Evolutionary conservation across 768 basidiomycete species (phyloP).

Genomic region (Lentinula guzmanii): DNA sequence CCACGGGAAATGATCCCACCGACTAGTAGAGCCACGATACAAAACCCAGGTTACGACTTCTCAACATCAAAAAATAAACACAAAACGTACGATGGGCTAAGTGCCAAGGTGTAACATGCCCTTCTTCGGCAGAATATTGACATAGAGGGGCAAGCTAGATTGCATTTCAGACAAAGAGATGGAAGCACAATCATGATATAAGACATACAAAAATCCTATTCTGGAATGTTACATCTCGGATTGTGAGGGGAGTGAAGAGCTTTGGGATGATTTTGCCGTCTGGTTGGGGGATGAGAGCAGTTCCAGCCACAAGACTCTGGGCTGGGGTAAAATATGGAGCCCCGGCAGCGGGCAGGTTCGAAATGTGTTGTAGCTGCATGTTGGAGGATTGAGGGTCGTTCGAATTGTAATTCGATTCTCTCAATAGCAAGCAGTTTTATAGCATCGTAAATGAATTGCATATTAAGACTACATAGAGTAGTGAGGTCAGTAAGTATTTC

Average conservation of each 20-base stretch:
- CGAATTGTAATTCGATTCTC: background rate
- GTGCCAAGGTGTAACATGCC: constrained; percentile 50
- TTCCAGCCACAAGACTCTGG: constrained; percentile 33
- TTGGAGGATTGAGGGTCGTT: background rate
- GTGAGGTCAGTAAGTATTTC: no score
- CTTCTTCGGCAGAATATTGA: constrained; percentile 56
- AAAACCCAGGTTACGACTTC: background rate
- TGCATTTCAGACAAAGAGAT: background rate
- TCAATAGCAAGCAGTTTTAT: no score
- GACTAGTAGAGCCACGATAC: constrained; percentile 23
- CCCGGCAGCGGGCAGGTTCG: constrained; percentile 19
- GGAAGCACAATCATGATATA: background rate
- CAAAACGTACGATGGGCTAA: constrained; percentile 47
- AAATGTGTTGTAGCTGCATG: background rate
- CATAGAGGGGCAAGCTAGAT: constrained; percentile 47
- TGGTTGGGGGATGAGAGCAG: constrained; percentile 29
- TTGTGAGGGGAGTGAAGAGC: constrained; percentile 51
- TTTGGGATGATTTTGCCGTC: constrained; percentile 31
- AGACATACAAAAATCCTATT: constrained; percentile 47
- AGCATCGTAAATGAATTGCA: no score
- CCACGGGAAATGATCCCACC: constrained; percentile 47
- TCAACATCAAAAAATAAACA: constrained; percentile 10
- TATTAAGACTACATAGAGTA: no score
- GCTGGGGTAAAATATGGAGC: constrained; percentile 36
- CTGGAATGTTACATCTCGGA: constrained; percentile 45